Base-by-base conservation (phyloP, 2,329 filamentous ascomycete species). In the Rutstroemia sp. region DNA sequence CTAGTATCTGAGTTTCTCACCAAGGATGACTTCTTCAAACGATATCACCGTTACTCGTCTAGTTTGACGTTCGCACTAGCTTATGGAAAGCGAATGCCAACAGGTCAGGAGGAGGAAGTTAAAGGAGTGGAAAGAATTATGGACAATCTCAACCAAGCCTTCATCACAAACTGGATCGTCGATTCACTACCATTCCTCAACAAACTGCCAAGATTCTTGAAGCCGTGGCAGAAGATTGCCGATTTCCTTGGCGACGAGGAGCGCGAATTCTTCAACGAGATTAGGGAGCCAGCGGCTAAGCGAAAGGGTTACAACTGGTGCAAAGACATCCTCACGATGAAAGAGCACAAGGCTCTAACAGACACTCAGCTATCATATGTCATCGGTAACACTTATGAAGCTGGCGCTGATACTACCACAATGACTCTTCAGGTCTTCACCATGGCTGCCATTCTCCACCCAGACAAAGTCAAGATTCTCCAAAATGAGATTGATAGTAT, bases 401-500 rank as follows among this genome's bases (percentile, higher is more conserved):
- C 77, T 14, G 76, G 77, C 14, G 36, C 39, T n/a, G 57, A 65
- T 27, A 62, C 57, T 10, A 77, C 74, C 4, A 74, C 70, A 72
- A 69, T 69, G 48, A 73, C 72, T 1, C 57, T 75, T 48, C 63
- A 74, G 9, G 68, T 73, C 6, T 73, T 70, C 53, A 70, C 77
- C 44, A 66, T 78, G 34, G 73, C 72, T 58, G 27, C 61, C 25
- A 44, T 63, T 38, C 48, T 63, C 6, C 39, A 65, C 39, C 76
- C 73, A 0, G 69, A 71, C 4, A 67, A 78, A 0, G 77, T 79
- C 54, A 61, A 61, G n/a, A 79, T 78, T 59, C 76, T 75, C 0
- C 74, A 74, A 58, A 67, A 65, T 9, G 71, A 75, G 49, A 64
- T 82, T 17, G 78, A 82, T 56, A 61, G 64, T 3, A 73, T 80